Evolutionary conservation across 306 rosid species (phyloP), one percentile per base, ranked within the genome.

Genomic region (Lotus japonicus): DNA sequence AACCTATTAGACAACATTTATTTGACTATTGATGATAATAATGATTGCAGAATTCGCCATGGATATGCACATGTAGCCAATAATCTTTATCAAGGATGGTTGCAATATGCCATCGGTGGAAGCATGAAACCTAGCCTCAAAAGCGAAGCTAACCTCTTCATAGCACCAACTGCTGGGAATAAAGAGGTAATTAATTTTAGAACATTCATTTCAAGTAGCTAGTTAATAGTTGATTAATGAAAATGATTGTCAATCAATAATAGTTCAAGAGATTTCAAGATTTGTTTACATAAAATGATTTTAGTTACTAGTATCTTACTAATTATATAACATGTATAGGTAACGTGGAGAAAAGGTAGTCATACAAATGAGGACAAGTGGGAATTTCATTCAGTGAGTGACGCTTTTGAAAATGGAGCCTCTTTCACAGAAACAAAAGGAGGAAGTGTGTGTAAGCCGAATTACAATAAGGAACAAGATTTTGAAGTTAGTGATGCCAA

Each of bases 11-110:
- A 31, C 2, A 28, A 58, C 26, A 15, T 42, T 49, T 13, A 50
- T 23, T 44, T 45, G 41, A 48, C 11, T 11, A 12, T 35, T 7
- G 3, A 19, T 38, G 7, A 31, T 5, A 26, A 16, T 14, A 18
- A 9, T 51, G 31, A 6, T 44, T 51, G 4, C 3, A 81, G 77
- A 12, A 81, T 81, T 46, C 71, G 85, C 0, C 36, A 68, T 63
- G 85, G 82, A 12, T 68, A 81, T 50, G 77, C 85, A 23, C 85
- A 81, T 55, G 82, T 77, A 3, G 79, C 77, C 41, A 83, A 83
- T 50, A 80, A 80, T 68, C 59, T 83, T 8, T 83, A 80, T 28
- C 41, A 1, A 0, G 80, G 82, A 5, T 81, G 80, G 80, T 1
- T 77, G 11, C 82, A 81, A 58, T 81, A 81, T 42, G 80, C 82